Evolutionary conservation across 768 basidiomycete species (phyloP).

Genomic region (Tulasnella sp.): DNA sequence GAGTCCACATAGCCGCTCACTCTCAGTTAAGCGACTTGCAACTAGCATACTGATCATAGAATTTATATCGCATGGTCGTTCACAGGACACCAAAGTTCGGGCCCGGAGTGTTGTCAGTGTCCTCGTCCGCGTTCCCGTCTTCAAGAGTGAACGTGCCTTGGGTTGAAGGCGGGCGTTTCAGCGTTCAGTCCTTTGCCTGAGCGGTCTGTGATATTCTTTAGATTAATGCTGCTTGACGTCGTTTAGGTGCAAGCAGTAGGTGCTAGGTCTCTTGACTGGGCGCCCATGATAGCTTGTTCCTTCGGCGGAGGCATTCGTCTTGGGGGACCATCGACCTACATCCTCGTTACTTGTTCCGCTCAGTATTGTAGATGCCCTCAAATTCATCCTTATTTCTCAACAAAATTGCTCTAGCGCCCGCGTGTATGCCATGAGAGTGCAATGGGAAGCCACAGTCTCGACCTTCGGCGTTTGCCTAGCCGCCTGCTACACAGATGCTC

Average conservation of each 20-base stretch:
- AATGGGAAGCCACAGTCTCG: neutral
- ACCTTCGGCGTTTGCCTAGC: neutral
- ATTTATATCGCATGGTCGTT: neutral
- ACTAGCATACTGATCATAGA: neutral
- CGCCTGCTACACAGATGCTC: neutral
- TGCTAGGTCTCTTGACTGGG: slow-evolving; percentile 24
- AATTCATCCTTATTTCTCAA: neutral
- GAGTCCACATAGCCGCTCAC: neutral
- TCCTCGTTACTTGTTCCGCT: neutral
- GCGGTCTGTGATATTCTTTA: slow-evolving; percentile 9
- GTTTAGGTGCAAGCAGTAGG: neutral
- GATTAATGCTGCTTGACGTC: slow-evolving; percentile 15
- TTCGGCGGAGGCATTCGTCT: slow-evolving; percentile 9
- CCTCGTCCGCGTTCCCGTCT: slow-evolving; percentile 73
- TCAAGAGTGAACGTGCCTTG: slow-evolving; percentile 30
- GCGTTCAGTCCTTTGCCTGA: neutral
- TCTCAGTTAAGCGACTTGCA: neutral
- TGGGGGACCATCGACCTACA: slow-evolving; percentile 16
- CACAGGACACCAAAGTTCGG: slow-evolving; percentile 92
- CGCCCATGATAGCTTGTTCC: slow-evolving; percentile 3
- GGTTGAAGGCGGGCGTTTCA: slow-evolving; percentile 8
- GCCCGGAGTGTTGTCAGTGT: slow-evolving; percentile 75
- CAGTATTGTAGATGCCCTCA: neutral
- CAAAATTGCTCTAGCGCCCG: neutral
- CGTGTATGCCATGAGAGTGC: neutral